A percentile compares a stretch with the other conserved stretches of the same genome.
These are phyloP conservation scores for Ceratocystis cubensis DNA, from an alignment of 2,329 filamentous ascomycete genomes.

Conservation along the genomic window DNA sequence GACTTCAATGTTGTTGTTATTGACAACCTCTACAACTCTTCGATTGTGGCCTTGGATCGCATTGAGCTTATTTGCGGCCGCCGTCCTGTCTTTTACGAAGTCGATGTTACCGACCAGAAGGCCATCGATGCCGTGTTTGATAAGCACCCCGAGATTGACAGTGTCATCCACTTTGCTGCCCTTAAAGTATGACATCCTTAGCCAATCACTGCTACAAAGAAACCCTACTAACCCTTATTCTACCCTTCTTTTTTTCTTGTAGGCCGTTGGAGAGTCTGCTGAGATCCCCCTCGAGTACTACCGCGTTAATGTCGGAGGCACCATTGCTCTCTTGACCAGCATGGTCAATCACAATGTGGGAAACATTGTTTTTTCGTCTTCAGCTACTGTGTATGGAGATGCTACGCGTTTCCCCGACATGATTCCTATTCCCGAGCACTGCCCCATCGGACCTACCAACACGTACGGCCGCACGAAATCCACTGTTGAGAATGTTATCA, in stretches of 20 bases:
- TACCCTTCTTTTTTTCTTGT: conserved; percentile 8
- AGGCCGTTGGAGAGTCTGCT: conserved; percentile 91
- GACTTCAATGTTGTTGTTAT: conserved; percentile 94
- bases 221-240: conserved; percentile 16
- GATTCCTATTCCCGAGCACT: conserved; percentile 97
- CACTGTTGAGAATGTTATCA: conserved; percentile 82
- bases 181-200: conserved; percentile 57
- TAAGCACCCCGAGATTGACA: conserved; percentile 86
- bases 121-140: conserved; percentile 77
- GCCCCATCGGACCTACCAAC: conserved; percentile 92
- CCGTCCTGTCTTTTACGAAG: conserved; percentile 69
- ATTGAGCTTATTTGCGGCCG: conserved; percentile 90
- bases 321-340: conserved; percentile 68
- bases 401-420: conserved; percentile 92
- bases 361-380: conserved; percentile 98
- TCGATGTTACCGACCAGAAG: conserved; percentile 77
- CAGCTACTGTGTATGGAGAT: conserved; percentile 95
- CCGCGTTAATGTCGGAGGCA: conserved; percentile 88
- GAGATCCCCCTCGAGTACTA: conserved; percentile 97
- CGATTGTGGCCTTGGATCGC: conserved; percentile 77
- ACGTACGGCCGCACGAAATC: conserved; percentile 96
- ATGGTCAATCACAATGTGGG: conserved; percentile 85
- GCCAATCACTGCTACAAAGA: conserved; percentile 12
- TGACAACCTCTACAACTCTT: conserved; percentile 96
- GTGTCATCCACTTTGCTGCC: conserved; percentile 96